phyloP scores from a whole-genome alignment of 2,329 filamentous ascomycete species.

The Keithomyces neogunnii region DNA sequence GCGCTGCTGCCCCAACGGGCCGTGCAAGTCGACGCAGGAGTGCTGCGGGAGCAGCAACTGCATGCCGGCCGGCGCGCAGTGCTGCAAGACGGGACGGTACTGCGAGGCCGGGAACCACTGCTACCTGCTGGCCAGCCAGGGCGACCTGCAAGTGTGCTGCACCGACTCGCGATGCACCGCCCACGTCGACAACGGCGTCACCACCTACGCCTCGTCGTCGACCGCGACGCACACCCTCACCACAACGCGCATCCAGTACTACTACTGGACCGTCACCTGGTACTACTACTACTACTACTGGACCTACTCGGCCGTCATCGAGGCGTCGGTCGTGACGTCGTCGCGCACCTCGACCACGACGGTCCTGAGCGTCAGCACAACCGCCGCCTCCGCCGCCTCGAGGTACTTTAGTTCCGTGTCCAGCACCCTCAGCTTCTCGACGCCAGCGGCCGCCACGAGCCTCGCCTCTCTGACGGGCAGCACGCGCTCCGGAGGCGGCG shows the following conservation, averaged over 20 bases:
- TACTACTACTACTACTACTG: constrained; percentile 18
- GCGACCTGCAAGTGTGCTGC: constrained; percentile 11
- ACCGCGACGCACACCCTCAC: constrained; percentile 9
- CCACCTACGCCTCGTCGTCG: constrained; percentile 10
- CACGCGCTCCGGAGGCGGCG: constrained; percentile 2
- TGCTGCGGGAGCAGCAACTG: constrained; percentile 16
- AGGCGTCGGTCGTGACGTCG: constrained; percentile 14
- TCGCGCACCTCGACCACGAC: constrained; percentile 5
- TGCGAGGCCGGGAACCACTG: constrained; percentile 15
- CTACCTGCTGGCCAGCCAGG: neutral
- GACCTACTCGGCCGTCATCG: constrained; percentile 12
- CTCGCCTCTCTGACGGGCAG: constrained; percentile 13
- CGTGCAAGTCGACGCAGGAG: constrained; percentile 9
- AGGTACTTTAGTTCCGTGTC: constrained; percentile 12
- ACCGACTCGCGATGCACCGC: constrained; percentile 16
- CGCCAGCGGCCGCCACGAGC: constrained; percentile 14
- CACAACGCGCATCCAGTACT: constrained; percentile 9
- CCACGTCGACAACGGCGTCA: constrained; percentile 12
- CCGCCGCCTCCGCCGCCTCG: constrained; percentile 11
- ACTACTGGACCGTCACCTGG: constrained; percentile 16
- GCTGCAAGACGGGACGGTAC: constrained; percentile 13
- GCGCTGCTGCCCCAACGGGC: constrained; percentile 13
- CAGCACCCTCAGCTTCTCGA: constrained; percentile 10
- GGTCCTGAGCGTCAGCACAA: constrained; percentile 11
- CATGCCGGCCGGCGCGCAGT: constrained; percentile 11